Conservation (phyloP, 495 filamentous ascomycete species). For the Penicillium fimorum region DNA sequence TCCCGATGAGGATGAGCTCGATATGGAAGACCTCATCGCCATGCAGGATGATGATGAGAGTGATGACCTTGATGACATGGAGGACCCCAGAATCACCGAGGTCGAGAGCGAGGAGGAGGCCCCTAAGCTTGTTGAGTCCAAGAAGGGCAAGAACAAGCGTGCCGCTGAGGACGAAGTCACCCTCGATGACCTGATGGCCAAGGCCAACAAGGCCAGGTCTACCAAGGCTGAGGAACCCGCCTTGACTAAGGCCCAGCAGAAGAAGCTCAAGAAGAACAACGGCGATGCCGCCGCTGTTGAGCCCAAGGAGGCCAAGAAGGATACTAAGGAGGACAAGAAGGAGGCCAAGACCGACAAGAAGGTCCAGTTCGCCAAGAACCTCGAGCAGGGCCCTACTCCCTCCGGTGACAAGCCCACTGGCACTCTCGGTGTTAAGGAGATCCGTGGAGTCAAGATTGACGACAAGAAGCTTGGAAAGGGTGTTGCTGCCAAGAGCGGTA, state of each 20-base stretch:
- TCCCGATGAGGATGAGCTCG: slow-evolving; percentile 67
- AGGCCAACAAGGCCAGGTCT: slow-evolving; percentile 56
- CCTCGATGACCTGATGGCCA: slow-evolving; percentile 75
- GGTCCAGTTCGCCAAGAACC: slow-evolving; percentile 97
- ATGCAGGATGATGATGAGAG: slow-evolving; percentile 65
- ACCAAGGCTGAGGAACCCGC: slow-evolving; percentile 58
- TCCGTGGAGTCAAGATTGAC: slow-evolving; percentile 87
- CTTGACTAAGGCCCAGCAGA: slow-evolving; percentile 93
- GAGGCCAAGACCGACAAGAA: slow-evolving; percentile 72
- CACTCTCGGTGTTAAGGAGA: slow-evolving; percentile 66
- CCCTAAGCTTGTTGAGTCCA: slow-evolving; percentile 71
- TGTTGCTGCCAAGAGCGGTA: slow-evolving; percentile 76
- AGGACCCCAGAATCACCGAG: slow-evolving; percentile 80
- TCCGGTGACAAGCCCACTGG: slow-evolving; percentile 57
- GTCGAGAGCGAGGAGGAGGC: slow-evolving; percentile 78
- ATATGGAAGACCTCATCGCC: slow-evolving; percentile 50
- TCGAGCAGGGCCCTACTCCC: slow-evolving; percentile 90
- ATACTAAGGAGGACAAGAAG: slow-evolving; percentile 51
- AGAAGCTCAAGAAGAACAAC: slow-evolving; percentile 98
- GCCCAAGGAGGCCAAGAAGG: slow-evolving; percentile 43
- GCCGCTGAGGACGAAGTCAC: slow-evolving; percentile 64
- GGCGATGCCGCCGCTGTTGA: slow-evolving; percentile 71
- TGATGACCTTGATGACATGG: slow-evolving; percentile 79
- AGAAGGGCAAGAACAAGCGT: slow-evolving; percentile 91
- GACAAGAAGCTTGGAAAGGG: slow-evolving; percentile 91